These are phyloP conservation scores for Penicillium antarcticum DNA, from an alignment of 495 filamentous ascomycete species.

Conservation along the genomic window DNA sequence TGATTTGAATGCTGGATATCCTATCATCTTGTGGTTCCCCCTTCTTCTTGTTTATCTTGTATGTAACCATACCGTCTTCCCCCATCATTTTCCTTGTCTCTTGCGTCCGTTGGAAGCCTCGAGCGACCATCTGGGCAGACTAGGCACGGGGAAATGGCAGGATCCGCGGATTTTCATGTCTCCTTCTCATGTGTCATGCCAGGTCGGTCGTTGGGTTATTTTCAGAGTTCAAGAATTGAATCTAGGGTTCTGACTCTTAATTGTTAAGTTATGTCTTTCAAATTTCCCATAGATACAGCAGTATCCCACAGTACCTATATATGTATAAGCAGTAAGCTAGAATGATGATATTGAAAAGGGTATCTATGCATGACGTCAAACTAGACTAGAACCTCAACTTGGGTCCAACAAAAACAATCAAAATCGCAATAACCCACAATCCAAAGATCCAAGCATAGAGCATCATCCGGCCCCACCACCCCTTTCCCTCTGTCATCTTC, in stretches of 20 bases:
- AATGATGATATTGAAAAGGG: too few species aligned
- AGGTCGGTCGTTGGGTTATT: conserved; percentile 39
- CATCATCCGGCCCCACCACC: conserved; percentile 82
- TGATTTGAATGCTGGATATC: conserved; percentile 44
- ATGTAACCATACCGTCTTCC: conserved; percentile 39
- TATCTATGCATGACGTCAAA: neutral
- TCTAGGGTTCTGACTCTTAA: conserved; percentile 22
- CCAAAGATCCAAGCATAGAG: conserved; percentile 81
- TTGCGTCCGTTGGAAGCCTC: conserved; percentile 27
- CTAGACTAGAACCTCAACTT: conserved; percentile 73
- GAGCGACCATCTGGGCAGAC: conserved; percentile 23
- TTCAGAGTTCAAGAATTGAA: conserved; percentile 35
- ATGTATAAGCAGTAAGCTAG: neutral
- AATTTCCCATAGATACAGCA: neutral
- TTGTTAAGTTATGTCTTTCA: conserved; percentile 1
- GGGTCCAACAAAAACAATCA: conserved; percentile 76
- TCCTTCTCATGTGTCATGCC: conserved; percentile 44
- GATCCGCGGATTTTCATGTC: conserved; percentile 38
- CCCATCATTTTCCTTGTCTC: conserved; percentile 32
- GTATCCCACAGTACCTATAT: too few species aligned
- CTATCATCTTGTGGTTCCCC: conserved; percentile 34
- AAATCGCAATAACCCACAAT: conserved; percentile 67
- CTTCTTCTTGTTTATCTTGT: conserved; percentile 27
- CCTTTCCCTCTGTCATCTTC: conserved; percentile 77
- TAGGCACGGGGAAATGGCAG: conserved; percentile 32